Evolutionary conservation across 78 protist genomes (phyloP), one percentile per base, ranked within the genome.

Genomic region (Dictyostelium purpureum): DNA sequence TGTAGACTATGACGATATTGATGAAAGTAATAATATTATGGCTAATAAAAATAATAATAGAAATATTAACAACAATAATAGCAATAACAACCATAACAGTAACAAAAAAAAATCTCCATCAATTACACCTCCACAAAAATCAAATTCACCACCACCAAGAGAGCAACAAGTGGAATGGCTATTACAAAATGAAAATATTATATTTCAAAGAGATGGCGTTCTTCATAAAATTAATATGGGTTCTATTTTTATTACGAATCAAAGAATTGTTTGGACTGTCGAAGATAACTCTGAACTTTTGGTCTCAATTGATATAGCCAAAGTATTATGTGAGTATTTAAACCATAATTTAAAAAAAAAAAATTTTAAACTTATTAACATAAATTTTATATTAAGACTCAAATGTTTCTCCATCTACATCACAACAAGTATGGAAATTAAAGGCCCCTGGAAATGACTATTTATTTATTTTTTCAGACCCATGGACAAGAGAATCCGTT

Each of bases 381-480:
- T 67, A 2, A n/a, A 38, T 21, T 67, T 10, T n/a, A 51, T 49
- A 26, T 38, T 40, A 59, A 85, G 92, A 73, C 47, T 52, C 79
- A 26, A 3, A 43, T 21, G 66, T 73, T 38, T 21, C 83, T 4
- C 33, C 66, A 12, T 71, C 81, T 4, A 74, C 61, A 42, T 18
- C 51, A 3, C 67, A 73, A 61, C 54, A 63, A 42, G 38, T 54
- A 28, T 85, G 92, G 92, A 85, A 85, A 47, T 24, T 85, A 2
- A 71, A 77, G 73, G 57, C 79, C 0, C 31, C 28, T 28, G 28
- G 61, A 24, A 33, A 10, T 16, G 92, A 85, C 6, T 85, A 18
- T 57, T 47, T 85, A 73, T 85, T 85, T 45, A 71, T 73, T 45
- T 73, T 85, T 79, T 63, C 80, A 59, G 38, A 31, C 6, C 67